Percentiles rank a stretch among this genome's conserved stretches.
These are phyloP conservation scores for Ophiosphaerella korrae DNA, from an alignment of 2,329 filamentous ascomycete species.

Conservation along the genomic window DNA sequence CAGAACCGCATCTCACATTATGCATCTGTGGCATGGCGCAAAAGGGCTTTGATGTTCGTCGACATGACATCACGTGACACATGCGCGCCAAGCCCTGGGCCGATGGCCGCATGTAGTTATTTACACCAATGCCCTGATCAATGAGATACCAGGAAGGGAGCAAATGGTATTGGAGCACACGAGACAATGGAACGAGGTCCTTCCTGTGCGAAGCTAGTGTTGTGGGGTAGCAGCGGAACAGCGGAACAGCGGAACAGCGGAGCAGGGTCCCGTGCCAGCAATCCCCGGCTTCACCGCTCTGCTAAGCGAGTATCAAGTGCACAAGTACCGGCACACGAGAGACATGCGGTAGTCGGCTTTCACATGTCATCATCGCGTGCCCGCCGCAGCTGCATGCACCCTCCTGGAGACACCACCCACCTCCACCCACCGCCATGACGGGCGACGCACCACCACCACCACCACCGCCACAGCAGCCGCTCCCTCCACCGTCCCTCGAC, in stretches of 20 bases:
- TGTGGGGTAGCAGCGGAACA: slow-evolving; percentile 5
- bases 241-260: too few relatives aligned
- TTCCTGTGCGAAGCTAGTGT: slow-evolving; percentile 9
- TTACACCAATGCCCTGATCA: too few relatives aligned
- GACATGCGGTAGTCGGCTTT: background rate
- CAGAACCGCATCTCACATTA: too few relatives aligned
- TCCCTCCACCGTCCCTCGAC: slow-evolving; percentile 63
- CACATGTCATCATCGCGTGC: slow-evolving; percentile 5
- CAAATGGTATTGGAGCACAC: too few relatives aligned
- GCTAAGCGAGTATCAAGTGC: slow-evolving; percentile 16
- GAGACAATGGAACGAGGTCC: background rate
- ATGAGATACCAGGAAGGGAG: too few relatives aligned
- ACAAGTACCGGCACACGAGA: background rate
- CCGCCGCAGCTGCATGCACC: too few relatives aligned
- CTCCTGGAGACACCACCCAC: background rate
- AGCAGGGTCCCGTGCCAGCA: slow-evolving; percentile 9
- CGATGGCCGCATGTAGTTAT: too few relatives aligned
- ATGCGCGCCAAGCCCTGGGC: too few relatives aligned
- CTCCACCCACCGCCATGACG: background rate
- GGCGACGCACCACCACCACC: background rate
- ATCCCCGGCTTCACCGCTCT: slow-evolving; percentile 23
- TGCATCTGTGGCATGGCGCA: too few relatives aligned
- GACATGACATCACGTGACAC: too few relatives aligned
- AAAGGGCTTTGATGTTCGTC: too few relatives aligned
- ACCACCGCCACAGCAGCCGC: background rate